Conservation (phyloP, 1,284 basidiomycete species). For the Rhodotorula sp. region DNA sequence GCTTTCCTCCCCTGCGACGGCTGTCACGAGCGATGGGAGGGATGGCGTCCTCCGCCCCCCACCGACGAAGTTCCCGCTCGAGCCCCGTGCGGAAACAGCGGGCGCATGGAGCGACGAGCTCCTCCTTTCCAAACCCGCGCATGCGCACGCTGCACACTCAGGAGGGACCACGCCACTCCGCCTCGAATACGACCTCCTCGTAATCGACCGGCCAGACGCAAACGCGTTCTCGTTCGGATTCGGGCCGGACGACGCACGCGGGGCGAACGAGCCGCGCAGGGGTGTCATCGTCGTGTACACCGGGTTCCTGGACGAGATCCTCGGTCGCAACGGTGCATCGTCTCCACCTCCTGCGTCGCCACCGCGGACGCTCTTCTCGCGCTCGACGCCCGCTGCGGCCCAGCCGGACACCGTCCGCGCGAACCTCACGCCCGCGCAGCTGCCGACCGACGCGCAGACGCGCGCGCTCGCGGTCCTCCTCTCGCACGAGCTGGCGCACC, state of each 20-base stretch:
- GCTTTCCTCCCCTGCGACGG: background rate
- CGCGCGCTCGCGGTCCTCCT: constrained; percentile 45
- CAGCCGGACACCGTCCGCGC: constrained; percentile 17
- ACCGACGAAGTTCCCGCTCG: constrained; percentile 26
- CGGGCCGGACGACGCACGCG: constrained; percentile 14
- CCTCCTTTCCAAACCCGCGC: constrained; percentile 19
- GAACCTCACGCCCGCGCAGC: constrained; percentile 20
- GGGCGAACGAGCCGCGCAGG: constrained; percentile 1
- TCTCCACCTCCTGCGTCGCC: background rate
- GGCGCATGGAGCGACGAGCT: constrained; percentile 24
- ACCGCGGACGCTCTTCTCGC: background rate
- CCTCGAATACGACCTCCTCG: constrained; percentile 43
- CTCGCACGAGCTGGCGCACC: constrained; percentile 45
- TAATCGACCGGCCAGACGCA: constrained; percentile 43
- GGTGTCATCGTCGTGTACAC: constrained; percentile 47
- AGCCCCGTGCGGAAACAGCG: constrained; percentile 4
- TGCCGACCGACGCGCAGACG: constrained; percentile 38
- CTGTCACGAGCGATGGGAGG: too few relatives aligned
- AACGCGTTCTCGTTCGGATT: constrained; percentile 48
- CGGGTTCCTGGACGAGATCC: constrained; percentile 46
- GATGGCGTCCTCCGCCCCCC: constrained; percentile 20
- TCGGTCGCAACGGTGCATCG: constrained; percentile 4
- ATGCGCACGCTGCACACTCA: background rate
- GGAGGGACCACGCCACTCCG: constrained; percentile 5
- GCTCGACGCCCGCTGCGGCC: background rate